These are phyloP conservation scores for Quercus robur DNA, from an alignment of 306 rosid species.

Conservation along the genomic window DNA sequence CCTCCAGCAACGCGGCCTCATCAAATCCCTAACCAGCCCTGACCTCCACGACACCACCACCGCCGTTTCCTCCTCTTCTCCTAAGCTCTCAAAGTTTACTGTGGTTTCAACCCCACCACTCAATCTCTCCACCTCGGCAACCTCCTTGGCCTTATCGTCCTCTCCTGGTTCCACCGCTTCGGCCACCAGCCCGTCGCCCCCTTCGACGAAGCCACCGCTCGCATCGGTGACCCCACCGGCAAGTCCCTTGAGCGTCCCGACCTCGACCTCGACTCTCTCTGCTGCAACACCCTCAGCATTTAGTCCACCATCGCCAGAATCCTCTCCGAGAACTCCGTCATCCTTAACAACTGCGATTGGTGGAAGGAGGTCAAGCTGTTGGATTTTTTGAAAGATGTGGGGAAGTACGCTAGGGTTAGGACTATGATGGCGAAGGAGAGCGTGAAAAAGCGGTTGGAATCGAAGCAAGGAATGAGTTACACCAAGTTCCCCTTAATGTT, in stretches of 20 bases:
- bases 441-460: conserved; percentile 83
- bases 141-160: conserved; percentile 78
- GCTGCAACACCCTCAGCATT: conserved; percentile 40
- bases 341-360: conserved; percentile 84
- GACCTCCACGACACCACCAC: no score
- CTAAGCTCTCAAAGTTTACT: conserved; percentile 52
- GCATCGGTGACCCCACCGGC: conserved; percentile 88
- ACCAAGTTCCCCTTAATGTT: conserved; percentile 45
- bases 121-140: conserved; percentile 83
- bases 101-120: conserved; percentile 93
- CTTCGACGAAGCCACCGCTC: conserved; percentile 85
- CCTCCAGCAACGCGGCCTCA: no score
- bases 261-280: conserved; percentile 46
- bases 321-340: conserved; percentile 13
- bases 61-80: no score
- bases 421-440: conserved; percentile 93
- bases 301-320: conserved; percentile 37
- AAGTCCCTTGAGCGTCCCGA: conserved; percentile 76
- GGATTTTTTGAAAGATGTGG: conserved; percentile 76
- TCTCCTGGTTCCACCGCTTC: conserved; percentile 84
- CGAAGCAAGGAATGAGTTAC: conserved; percentile 95
- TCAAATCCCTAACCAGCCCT: no score
- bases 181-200: conserved; percentile 71
- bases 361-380: conserved; percentile 78
- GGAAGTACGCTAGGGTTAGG: conserved; percentile 81